A percentile compares a stretch with the other conserved stretches of the same genome.
phyloP scores from a whole-genome alignment of 495 filamentous ascomycete species.

The Lasiosphaeris hirsuta region DNA sequence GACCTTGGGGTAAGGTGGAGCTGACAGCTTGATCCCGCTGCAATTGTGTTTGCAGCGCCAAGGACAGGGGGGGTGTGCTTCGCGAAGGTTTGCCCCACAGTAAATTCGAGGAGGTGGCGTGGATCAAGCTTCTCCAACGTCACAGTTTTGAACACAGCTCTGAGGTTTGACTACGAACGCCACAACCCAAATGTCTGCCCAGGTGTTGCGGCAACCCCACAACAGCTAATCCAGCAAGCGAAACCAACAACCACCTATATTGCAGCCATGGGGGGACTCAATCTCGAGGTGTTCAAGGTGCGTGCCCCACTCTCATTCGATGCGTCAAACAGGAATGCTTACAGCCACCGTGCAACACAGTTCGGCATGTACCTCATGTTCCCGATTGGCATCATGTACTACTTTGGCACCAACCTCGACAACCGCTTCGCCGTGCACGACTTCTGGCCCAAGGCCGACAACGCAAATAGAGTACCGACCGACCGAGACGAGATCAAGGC shows the following conservation, averaged over 20 bases:
- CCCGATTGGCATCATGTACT: slow-evolving; percentile 98
- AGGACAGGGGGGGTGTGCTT: neutral
- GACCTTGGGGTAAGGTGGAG: too few species aligned
- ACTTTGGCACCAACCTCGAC: slow-evolving; percentile 98
- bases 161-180: too few species aligned
- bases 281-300: slow-evolving; percentile 96
- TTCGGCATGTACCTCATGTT: slow-evolving; percentile 99
- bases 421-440: slow-evolving; percentile 78
- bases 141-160: too few species aligned
- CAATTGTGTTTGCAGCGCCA: neutral
- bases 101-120: slow-evolving; percentile 2
- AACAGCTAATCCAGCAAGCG: neutral
- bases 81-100: slow-evolving; percentile 7
- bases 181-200: too few species aligned
- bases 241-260: neutral
- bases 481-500: slow-evolving; percentile 82
- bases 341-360: slow-evolving; percentile 39
- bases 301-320: slow-evolving; percentile 13
- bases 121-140: too few species aligned
- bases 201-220: slow-evolving; percentile 35
- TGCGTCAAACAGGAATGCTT: neutral
- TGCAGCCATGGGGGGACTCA: slow-evolving; percentile 68
- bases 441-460: slow-evolving; percentile 88
- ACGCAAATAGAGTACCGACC: slow-evolving; percentile 83
- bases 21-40: too few species aligned